Percentiles rank a stretch among this genome's conserved stretches.
Evolutionary conservation across 2,329 filamentous ascomycete genomes (phyloP).

Genomic region (Alternaria brassicae): DNA sequence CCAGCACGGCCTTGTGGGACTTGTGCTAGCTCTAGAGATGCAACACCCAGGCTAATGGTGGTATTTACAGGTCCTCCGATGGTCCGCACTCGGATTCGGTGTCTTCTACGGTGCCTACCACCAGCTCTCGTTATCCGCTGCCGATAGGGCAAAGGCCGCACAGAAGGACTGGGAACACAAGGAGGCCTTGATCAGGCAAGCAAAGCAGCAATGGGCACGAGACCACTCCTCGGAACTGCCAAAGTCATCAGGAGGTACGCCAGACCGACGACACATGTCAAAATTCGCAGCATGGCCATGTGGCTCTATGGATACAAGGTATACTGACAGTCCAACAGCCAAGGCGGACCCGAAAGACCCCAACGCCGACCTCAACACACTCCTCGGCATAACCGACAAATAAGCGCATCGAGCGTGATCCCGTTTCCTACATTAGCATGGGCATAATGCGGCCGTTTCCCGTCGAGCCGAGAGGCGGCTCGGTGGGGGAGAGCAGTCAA

Average conservation of each 20-base stretch:
- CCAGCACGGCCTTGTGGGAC: not conserved
- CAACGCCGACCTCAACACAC: constrained; percentile 90
- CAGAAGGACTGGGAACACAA: constrained; percentile 90
- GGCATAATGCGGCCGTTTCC: constrained; percentile 25
- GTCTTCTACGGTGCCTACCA: constrained; percentile 96
- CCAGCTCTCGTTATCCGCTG: constrained; percentile 79
- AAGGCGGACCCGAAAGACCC: constrained; percentile 77
- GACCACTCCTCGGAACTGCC: constrained; percentile 61
- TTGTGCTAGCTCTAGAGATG: constrained; percentile 12
- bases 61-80: constrained; percentile 83
- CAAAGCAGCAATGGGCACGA: constrained; percentile 89
- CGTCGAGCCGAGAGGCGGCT: constrained; percentile 22
- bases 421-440: constrained; percentile 33
- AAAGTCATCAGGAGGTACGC: constrained; percentile 43
- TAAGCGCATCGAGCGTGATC: constrained; percentile 23
- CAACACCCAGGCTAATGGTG: constrained; percentile 31
- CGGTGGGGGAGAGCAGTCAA: constrained; percentile 24
- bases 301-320: not conserved
- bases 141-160: constrained; percentile 72
- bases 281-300: not conserved
- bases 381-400: constrained; percentile 49
- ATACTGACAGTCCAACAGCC: constrained; percentile 47
- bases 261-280: constrained; percentile 1
- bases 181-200: constrained; percentile 87
- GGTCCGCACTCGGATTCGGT: constrained; percentile 89